Evolutionary conservation across 2,329 filamentous ascomycete genomes (phyloP).

Genomic region (Trichophyton benhamiae): DNA sequence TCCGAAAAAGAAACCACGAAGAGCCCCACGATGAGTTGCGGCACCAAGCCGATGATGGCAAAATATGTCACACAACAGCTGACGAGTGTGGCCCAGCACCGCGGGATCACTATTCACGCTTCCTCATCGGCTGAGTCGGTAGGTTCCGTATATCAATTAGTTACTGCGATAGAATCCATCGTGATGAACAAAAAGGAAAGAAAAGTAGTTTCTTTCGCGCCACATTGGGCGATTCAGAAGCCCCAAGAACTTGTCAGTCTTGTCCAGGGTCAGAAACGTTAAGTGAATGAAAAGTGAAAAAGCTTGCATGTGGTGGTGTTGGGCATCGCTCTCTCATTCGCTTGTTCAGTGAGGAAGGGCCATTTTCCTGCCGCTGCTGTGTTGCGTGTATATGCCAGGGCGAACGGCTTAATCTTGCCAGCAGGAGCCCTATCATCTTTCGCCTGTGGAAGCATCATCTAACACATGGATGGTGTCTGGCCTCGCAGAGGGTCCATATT

Average conservation of each 20-base stretch:
- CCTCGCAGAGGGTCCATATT: background rate
- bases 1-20: constrained; percentile 1
- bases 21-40: background rate
- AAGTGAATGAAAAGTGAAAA: background rate
- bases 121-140: background rate
- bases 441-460: background rate
- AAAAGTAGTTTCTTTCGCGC: background rate
- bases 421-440: background rate
- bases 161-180: background rate
- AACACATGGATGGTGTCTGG: background rate
- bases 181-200: background rate
- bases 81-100: background rate
- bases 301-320: background rate
- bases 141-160: background rate
- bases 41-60: background rate
- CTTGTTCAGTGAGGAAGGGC: background rate
- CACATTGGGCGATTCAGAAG: background rate
- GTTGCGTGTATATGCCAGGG: constrained; percentile 1
- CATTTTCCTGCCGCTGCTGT: constrained; percentile 1
- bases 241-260: background rate
- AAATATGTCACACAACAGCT: background rate
- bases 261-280: background rate
- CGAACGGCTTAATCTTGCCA: constrained; percentile 1
- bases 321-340: background rate
- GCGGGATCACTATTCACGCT: background rate